Evolutionary conservation across 2,329 filamentous ascomycete species (phyloP).

Genomic region (Colletotrichum siamense): DNA sequence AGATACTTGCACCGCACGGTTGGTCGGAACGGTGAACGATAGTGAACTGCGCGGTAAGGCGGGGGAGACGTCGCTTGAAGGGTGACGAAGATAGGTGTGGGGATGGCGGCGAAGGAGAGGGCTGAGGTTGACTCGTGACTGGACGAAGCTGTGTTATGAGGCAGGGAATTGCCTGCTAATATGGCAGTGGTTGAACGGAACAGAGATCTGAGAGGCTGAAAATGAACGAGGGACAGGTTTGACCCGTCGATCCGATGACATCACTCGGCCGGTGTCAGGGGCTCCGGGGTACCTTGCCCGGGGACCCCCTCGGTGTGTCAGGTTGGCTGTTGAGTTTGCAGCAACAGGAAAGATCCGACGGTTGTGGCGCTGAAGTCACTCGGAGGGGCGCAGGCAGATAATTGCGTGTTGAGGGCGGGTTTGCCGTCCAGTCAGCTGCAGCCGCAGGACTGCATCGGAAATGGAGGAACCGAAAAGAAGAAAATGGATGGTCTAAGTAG

Average conservation of each 20-base stretch:
- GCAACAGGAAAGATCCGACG: constrained; percentile 1
- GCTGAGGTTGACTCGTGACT: constrained; percentile 4
- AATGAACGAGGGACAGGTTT: constrained; percentile 1
- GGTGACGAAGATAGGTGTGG: background rate
- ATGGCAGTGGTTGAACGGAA: background rate
- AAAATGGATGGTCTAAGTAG: background rate
- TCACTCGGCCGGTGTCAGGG: constrained; percentile 15
- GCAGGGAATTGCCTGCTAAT: background rate
- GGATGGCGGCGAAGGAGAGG: background rate
- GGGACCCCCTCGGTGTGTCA: constrained; percentile 4
- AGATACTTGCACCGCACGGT: background rate
- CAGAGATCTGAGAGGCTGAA: constrained; percentile 5
- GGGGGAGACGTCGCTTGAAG: background rate
- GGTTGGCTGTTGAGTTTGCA: constrained; percentile 4
- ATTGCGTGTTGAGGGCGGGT: background rate
- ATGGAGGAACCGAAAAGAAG: background rate
- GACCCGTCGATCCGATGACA: constrained; percentile 16
- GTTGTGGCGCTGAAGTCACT: constrained; percentile 2
- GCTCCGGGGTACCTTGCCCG: constrained; percentile 8
- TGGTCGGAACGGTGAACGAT: background rate
- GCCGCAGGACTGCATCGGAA: background rate
- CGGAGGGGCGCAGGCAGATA: background rate
- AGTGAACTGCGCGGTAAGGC: background rate
- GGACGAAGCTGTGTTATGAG: background rate
- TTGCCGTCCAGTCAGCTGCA: background rate